Base-by-base conservation (phyloP, 305 asterid genomes). In the Lippia alba region DNA sequence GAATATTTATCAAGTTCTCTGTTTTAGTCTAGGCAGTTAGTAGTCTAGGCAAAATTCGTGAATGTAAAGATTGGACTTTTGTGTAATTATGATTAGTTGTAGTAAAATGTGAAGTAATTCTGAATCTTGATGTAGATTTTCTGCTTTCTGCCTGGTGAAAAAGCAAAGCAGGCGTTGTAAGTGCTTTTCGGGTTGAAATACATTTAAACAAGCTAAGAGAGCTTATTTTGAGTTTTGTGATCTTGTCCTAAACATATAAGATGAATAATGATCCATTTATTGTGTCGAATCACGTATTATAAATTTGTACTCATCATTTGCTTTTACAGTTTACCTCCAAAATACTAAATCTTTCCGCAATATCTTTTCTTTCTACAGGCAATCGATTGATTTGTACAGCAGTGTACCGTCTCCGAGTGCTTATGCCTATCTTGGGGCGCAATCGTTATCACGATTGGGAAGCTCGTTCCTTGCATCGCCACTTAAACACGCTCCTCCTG, bases 351-450 rank as follows among this genome's bases (percentile, higher is more conserved):
- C 32, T 64, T 45, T 72, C 49, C 16, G 6, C 14, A 61, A 69
- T 69, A 65, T 36, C 41, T 36, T 36, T 24, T 3, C 30, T 67
- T 77, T 66, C 82, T 73, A 18, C 83, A 92, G 98, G 89, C 97
- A 90, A 78, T 90, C 97, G 4, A 92, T 92, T 6, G 93, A 92
- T 82, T 71, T 92, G 65, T 92, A 88, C 41, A 81, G 95, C 55
- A 90, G 93, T 46, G 91, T 92, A 64, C 96, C 84, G 9, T 90
- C 96, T 73, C 93, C 92, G 15, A 92, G 93, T 64, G 64, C 41
- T 36, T 36, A 88, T 30, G 80, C 74, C 71, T 88, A 90, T 74
- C 79, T 92, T 30, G 97, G 93, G 69, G 84, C 96, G 44, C 89
- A 91, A 50, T 79, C 96, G 0, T 18, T 90, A 24, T 60, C 94